These are phyloP conservation scores for Trichosporon sp. DNA, from an alignment of 1,284 basidiomycete species.

Conservation along the genomic window DNA sequence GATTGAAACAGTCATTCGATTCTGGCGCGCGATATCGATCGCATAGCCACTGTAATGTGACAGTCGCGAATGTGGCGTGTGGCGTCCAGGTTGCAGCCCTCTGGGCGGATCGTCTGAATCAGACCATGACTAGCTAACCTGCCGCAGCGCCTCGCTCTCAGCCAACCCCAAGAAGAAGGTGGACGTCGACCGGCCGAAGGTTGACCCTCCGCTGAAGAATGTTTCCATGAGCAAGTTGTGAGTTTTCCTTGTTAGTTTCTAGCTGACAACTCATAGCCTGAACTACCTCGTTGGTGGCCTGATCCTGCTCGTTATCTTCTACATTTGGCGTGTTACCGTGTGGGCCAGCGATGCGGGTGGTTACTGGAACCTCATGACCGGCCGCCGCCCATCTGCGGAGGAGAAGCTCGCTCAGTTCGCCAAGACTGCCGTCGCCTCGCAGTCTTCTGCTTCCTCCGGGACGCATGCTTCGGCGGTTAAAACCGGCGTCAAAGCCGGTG, in stretches of 20 bases:
- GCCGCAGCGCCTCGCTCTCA: constrained; percentile 37
- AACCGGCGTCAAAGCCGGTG: background rate
- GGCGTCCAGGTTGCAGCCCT: background rate
- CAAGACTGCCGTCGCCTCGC: background rate
- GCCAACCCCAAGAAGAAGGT: constrained; percentile 38
- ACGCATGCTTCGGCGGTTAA: background rate
- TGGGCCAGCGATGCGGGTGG: constrained; percentile 47
- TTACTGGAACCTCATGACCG: constrained; percentile 48
- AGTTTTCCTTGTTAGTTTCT: constrained; percentile 14
- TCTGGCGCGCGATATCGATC: no score
- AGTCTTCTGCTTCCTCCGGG: background rate
- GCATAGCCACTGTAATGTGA: no score
- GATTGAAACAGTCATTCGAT: no score
- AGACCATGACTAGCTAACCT: constrained; percentile 16
- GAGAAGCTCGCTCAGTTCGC: background rate
- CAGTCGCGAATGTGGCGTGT: background rate
- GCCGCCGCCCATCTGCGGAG: constrained; percentile 21
- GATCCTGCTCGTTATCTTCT: constrained; percentile 38
- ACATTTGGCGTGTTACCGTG: constrained; percentile 46
- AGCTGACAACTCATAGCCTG: constrained; percentile 29
- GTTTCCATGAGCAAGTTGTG: constrained; percentile 47
- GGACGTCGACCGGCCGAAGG: constrained; percentile 34
- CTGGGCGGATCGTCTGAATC: background rate
- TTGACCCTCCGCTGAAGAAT: constrained; percentile 47
- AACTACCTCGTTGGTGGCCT: constrained; percentile 42